Evolutionary conservation across 2,329 filamentous ascomycete species (phyloP).

Genomic region (Cladosporium colombiae): DNA sequence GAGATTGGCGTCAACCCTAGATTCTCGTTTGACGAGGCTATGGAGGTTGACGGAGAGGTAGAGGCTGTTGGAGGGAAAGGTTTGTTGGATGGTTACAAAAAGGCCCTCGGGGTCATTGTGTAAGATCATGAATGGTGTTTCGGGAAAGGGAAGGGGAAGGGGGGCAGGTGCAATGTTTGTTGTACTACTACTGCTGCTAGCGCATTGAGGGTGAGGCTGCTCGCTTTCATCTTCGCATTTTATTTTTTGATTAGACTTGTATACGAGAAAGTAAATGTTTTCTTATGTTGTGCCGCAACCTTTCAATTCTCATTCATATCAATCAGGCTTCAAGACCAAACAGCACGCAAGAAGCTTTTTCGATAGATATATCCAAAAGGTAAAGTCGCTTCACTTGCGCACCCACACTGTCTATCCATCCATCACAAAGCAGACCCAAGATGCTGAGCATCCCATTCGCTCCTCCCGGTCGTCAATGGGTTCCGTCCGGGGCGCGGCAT

Average conservation of each 20-base stretch:
- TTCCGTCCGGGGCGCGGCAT: not conserved
- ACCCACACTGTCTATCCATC: too few relatives aligned
- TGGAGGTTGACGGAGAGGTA: not conserved
- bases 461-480: not conserved
- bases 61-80: not conserved
- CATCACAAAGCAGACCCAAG: too few relatives aligned
- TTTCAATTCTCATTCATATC: not conserved
- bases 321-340: not conserved
- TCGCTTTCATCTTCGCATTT: not conserved
- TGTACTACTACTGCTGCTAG: not conserved
- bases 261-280: not conserved
- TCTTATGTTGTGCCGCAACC: not conserved
- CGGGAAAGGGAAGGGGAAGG: too few relatives aligned
- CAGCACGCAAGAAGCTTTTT: too few relatives aligned
- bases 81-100: conserved; percentile 19
- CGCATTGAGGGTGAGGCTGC: not conserved
- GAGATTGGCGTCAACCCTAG: conserved; percentile 25
- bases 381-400: too few relatives aligned
- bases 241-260: not conserved
- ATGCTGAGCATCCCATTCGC: too few relatives aligned
- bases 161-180: not conserved
- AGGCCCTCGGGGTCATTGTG: conserved; percentile 13
- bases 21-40: conserved; percentile 5
- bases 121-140: not conserved
- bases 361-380: too few relatives aligned